Conservation (phyloP, 2,329 filamentous ascomycete genomes). For the Beauveria bassiana region DNA sequence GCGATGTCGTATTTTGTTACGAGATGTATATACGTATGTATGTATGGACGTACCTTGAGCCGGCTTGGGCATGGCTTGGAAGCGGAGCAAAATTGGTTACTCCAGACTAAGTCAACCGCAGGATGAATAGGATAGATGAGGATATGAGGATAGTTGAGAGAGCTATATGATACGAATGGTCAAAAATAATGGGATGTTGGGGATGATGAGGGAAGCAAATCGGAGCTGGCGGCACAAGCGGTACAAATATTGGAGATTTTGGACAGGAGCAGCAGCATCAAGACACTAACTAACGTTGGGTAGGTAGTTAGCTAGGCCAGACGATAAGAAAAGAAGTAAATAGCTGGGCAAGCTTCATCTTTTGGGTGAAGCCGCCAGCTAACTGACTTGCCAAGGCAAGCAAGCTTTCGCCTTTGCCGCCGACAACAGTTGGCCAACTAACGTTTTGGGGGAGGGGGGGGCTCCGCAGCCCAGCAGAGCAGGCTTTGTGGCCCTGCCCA, state of each 20-base stretch:
- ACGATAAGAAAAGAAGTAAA: no score
- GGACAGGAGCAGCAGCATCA: no score
- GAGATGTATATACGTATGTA: not conserved
- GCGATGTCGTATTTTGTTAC: slow-evolving; percentile 3
- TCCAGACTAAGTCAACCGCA: not conserved
- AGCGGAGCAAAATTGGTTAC: not conserved
- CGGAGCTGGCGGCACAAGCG: no score
- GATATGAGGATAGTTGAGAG: no score
- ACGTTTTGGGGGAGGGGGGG: not conserved
- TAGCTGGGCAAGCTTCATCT: not conserved
- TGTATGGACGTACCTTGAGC: slow-evolving; percentile 6
- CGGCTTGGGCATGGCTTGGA: slow-evolving; percentile 6
- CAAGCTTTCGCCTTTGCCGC: not conserved
- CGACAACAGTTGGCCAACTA: not conserved
- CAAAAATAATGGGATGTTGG: no score
- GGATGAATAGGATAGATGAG: not conserved
- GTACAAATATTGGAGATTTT: no score
- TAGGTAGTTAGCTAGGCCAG: no score
- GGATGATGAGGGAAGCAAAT: no score
- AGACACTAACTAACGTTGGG: no score
- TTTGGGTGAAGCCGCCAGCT: not conserved
- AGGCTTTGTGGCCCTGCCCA: not conserved
- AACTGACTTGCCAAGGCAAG: no score
- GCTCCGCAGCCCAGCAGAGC: not conserved
- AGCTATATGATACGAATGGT: no score